phyloP scores from a whole-genome alignment of 2,329 filamentous ascomycete species.

The Botryotinia globosa region DNA sequence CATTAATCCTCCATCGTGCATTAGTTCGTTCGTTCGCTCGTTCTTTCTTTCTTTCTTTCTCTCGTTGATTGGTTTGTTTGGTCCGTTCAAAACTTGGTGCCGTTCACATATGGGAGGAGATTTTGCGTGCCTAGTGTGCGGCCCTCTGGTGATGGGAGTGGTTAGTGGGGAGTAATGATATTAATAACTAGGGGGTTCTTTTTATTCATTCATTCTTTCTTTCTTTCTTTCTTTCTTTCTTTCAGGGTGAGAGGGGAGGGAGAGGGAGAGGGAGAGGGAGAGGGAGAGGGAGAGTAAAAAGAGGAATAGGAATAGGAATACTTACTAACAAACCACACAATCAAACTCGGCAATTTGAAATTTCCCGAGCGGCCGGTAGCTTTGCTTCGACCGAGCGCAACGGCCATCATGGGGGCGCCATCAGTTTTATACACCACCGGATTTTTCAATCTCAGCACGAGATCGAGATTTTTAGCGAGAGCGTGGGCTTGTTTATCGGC shows the following conservation, averaged over 20 bases:
- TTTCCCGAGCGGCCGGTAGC: slow-evolving; percentile 30
- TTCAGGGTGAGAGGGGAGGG: no score
- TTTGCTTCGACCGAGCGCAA: slow-evolving; percentile 32
- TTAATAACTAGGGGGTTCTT: rapidly evolving
- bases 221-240: no score
- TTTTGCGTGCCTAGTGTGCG: slow-evolving; percentile 13
- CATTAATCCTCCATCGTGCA: background rate
- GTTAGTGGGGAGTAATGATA: background rate
- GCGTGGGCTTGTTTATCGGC: slow-evolving; percentile 27
- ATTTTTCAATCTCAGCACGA: slow-evolving; percentile 29
- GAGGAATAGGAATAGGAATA: background rate
- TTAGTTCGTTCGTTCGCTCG: background rate
- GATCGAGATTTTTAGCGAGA: slow-evolving; percentile 33
- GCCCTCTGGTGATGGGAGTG: background rate
- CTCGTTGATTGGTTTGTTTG: background rate
- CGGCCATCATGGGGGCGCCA: slow-evolving; percentile 28
- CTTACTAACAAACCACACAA: slow-evolving; percentile 34
- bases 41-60: background rate
- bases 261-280: no score
- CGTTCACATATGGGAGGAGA: slow-evolving; percentile 3
- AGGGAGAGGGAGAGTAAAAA: background rate
- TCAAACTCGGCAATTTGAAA: slow-evolving; percentile 31
- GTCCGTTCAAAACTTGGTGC: slow-evolving; percentile 1
- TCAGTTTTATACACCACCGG: slow-evolving; percentile 29
- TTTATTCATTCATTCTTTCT: no score